A percentile compares a stretch with the other conserved stretches of the same genome.
Evolutionary conservation across 768 basidiomycete genomes (phyloP).

Genomic region (Leccinum uliginosum): DNA sequence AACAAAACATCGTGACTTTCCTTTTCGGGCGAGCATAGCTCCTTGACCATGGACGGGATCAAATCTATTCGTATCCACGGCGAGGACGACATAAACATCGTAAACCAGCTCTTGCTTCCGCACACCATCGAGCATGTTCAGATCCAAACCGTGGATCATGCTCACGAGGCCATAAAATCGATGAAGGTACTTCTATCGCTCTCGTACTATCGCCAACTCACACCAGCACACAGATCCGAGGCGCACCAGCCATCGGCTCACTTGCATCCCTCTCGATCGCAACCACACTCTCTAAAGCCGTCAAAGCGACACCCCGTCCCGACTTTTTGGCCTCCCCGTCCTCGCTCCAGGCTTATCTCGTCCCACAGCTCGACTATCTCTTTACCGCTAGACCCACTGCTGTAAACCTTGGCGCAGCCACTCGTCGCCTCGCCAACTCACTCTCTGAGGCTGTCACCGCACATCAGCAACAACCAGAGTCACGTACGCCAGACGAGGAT

Average conservation of each 20-base stretch:
- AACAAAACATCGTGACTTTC: conserved; percentile 1
- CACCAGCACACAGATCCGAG: conserved; percentile 57
- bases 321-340: conserved; percentile 52
- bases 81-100: conserved; percentile 67
- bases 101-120: conserved; percentile 86
- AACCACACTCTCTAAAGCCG: conserved; percentile 52
- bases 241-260: conserved; percentile 93
- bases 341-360: conserved; percentile 51
- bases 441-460: conserved; percentile 29
- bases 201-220: neutral
- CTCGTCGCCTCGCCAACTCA: conserved; percentile 56
- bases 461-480: conserved; percentile 15
- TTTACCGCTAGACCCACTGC: conserved; percentile 92
- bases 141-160: conserved; percentile 73
- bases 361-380: conserved; percentile 62
- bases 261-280: conserved; percentile 81
- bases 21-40: conserved; percentile 16
- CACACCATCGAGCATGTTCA: conserved; percentile 63
- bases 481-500: conserved; percentile 22
- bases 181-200: conserved; percentile 67
- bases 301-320: conserved; percentile 43
- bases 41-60: conserved; percentile 20
- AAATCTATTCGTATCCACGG: conserved; percentile 39
- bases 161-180: conserved; percentile 89
- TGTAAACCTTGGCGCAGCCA: conserved; percentile 89